Evolutionary conservation across 352 stramenopile species (phyloP), one percentile per base, ranked within the genome.

Genomic region (Phytophthora tubulina): DNA sequence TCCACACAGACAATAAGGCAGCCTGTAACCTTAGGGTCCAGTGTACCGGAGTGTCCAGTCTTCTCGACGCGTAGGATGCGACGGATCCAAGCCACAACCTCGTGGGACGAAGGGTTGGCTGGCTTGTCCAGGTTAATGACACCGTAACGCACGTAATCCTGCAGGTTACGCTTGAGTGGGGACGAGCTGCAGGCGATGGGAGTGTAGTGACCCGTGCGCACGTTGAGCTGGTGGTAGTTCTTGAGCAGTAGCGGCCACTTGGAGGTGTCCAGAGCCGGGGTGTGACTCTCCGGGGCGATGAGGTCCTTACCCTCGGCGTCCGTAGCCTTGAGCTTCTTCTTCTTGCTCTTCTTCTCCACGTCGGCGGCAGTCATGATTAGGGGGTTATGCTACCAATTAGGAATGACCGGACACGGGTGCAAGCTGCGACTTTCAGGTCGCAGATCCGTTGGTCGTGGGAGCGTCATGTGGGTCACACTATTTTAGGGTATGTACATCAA

Each of bases 81-180:
- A 73, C 99, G 99, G 70, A 99, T 99, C 98, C 98, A 99, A 6
- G 96, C 97, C 36, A 99, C 98, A 3, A 99, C 98, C 82, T 99
- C 98, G 80, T 99, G 98, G 32, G 94, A 99, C 52, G 89, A 98
- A 33, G 98, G 98, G 86, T 99, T 99, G 35, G 98, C 96, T 14
- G 98, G 98, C 84, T 99, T 99, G 86, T 99, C 98, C 30, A 99
- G 89, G 84, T 99, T 99, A 75, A 99, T 99, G n/a, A 99, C 97
- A 65, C 98, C 98, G 70, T 99, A 99, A 35, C 91, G 95, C 31
- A 99, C 86, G 78, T 99, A 99, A 72, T 99, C 96, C 39, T 95
- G 81, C n/a, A 99, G 86, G 62, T 93, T 93, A 50, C 98, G 94
- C 73, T 99, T 99, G 35, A 99, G 81, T 48, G 98, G 98, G 38